phyloP scores from a whole-genome alignment of 441 rosid genomes.

The Gossypium trilobum region DNA sequence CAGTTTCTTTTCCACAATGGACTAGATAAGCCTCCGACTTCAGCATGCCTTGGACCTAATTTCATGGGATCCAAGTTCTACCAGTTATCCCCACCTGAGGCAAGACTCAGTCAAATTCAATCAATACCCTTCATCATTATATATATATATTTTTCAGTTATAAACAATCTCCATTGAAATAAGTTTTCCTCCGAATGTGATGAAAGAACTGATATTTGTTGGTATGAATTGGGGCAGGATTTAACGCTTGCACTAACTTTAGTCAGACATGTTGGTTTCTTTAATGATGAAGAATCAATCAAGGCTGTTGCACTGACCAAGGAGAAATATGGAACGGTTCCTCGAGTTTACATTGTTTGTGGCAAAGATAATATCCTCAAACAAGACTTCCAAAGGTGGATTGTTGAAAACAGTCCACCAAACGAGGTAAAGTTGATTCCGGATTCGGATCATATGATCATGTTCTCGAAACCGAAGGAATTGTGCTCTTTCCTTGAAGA shows the following conservation, averaged over 20 bases:
- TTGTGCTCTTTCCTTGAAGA: slow-evolving; percentile 26
- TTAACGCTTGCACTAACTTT: slow-evolving; percentile 5
- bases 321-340: slow-evolving; percentile 35
- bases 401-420: slow-evolving; percentile 31
- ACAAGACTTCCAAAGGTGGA: slow-evolving; percentile 37
- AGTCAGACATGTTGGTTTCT: not conserved
- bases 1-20: not conserved
- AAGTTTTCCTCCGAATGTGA: not conserved
- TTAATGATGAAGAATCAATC: slow-evolving; percentile 19
- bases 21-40: not conserved
- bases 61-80: not conserved
- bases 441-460: slow-evolving; percentile 48
- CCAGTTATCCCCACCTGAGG: slow-evolving; percentile 2
- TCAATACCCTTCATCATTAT: not conserved
- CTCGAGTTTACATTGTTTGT: slow-evolving; percentile 35
- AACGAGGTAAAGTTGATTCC: slow-evolving; percentile 29
- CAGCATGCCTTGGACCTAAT: not conserved
- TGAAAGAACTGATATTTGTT: not conserved
- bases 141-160: not conserved
- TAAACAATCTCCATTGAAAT: not conserved
- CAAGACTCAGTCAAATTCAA: not conserved
- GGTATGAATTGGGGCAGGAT: not conserved
- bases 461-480: slow-evolving; percentile 40
- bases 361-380: slow-evolving; percentile 29
- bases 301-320: slow-evolving; percentile 19